Conservation (phyloP, 2,329 filamentous ascomycete species). For the Diaporthe destruens region DNA sequence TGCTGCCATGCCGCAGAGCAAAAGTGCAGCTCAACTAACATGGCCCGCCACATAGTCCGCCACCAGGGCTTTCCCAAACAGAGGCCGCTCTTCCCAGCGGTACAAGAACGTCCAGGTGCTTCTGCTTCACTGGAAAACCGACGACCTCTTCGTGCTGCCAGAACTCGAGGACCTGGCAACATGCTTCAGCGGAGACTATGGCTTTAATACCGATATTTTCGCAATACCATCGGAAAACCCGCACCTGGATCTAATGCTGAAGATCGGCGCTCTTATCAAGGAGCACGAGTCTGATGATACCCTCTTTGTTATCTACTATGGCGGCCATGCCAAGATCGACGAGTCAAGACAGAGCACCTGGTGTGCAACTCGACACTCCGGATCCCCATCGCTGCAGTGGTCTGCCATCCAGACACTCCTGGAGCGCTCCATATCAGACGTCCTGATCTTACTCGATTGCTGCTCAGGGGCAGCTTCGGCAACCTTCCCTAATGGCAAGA, state of each 20-base stretch:
- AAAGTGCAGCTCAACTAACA: conserved; percentile 2
- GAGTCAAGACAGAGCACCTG: conserved; percentile 71
- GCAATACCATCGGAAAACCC: conserved; percentile 70
- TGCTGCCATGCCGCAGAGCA: neutral
- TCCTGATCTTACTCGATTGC: conserved; percentile 70
- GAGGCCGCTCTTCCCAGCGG: conserved; percentile 63
- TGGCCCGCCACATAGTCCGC: conserved; percentile 59
- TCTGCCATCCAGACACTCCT: conserved; percentile 71
- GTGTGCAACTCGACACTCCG: conserved; percentile 66
- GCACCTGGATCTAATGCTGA: conserved; percentile 70
- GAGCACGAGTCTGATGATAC: conserved; percentile 68
- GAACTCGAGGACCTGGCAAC: conserved; percentile 69
- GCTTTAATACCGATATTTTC: conserved; percentile 69
- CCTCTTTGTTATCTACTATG: conserved; percentile 70
- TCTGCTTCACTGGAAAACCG: conserved; percentile 68
- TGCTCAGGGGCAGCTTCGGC: conserved; percentile 72
- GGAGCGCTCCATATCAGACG: conserved; percentile 68
- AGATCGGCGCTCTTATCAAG: conserved; percentile 68
- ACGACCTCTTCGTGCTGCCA: conserved; percentile 69
- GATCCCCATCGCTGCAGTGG: conserved; percentile 71
- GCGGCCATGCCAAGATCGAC: conserved; percentile 70
- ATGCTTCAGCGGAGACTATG: conserved; percentile 67
- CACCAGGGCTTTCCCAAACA: conserved; percentile 68
- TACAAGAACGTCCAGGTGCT: conserved; percentile 68
- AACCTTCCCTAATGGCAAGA: conserved; percentile 68